Evolutionary conservation across 306 rosid genomes (phyloP).

Genomic region (Abrus pulchellus): DNA sequence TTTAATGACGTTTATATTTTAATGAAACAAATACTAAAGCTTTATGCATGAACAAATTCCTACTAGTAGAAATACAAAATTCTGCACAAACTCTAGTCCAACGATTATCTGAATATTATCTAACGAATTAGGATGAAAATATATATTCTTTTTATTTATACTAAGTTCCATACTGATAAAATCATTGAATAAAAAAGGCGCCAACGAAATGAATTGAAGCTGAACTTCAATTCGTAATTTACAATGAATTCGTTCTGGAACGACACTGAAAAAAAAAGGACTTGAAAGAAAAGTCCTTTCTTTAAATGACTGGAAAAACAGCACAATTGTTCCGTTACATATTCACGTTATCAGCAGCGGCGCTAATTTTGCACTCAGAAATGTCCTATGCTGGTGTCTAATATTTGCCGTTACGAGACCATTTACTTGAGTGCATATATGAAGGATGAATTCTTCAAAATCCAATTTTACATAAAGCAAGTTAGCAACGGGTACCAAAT

Average conservation of each 20-base stretch:
- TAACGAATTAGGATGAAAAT: no score
- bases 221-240: neutral
- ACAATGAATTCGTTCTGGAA: neutral
- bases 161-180: no score
- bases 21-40: no score
- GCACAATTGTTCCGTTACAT: neutral
- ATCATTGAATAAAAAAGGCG: neutral
- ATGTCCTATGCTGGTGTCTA: neutral
- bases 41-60: no score
- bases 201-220: neutral
- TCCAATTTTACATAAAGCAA: constrained; percentile 36
- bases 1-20: no score
- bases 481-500: constrained; percentile 12
- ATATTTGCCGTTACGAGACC: neutral
- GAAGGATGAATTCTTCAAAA: constrained; percentile 9
- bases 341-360: neutral
- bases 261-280: neutral
- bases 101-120: no score
- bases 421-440: constrained; percentile 6
- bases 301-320: neutral
- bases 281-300: neutral
- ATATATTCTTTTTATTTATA: no score
- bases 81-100: no score
- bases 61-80: no score
- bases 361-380: neutral